Evolutionary conservation across 805 yeast species (phyloP).

Genomic region (Nakazawaea anatomiae): DNA sequence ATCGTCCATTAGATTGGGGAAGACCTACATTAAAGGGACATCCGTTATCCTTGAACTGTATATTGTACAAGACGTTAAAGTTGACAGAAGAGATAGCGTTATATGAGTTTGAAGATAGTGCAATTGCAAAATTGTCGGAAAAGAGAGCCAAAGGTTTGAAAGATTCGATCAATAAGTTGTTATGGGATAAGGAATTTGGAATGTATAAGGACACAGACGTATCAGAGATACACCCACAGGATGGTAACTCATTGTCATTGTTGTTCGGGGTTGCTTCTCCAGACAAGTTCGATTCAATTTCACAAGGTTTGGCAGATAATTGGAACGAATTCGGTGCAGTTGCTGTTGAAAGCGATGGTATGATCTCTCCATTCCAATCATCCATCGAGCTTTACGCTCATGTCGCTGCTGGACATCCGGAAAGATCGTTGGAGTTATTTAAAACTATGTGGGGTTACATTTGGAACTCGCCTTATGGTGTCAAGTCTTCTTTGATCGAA

Average conservation of each 20-base stretch:
- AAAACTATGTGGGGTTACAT: constrained; percentile 12
- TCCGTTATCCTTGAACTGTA: constrained; percentile 8
- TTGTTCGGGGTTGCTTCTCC: constrained; percentile 4
- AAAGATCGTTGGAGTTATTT: constrained; percentile 8
- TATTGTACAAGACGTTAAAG: constrained; percentile 3
- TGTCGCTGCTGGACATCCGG: constrained; percentile 9
- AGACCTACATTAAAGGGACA: constrained; percentile 8
- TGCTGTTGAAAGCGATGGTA: constrained; percentile 7
- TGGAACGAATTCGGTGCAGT: constrained; percentile 13
- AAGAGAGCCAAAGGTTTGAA: constrained; percentile 3
- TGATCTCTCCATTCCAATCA: constrained; percentile 11
- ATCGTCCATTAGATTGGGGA: constrained; percentile 11
- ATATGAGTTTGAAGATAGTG: not conserved
- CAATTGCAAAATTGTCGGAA: not conserved
- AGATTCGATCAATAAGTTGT: constrained; percentile 1
- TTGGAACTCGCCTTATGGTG: constrained; percentile 12
- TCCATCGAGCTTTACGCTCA: constrained; percentile 9
- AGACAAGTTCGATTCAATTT: constrained; percentile 7
- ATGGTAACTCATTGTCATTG: constrained; percentile 7
- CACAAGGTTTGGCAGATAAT: constrained; percentile 4
- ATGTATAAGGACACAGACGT: constrained; percentile 8
- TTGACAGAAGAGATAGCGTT: constrained; percentile 4
- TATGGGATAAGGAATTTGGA: constrained; percentile 10
- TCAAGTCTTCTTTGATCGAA: constrained; percentile 11
- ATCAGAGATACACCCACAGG: constrained; percentile 10